Base-by-base conservation (phyloP, 805 yeast genomes). In the Yamadazyma philogaea region DNA sequence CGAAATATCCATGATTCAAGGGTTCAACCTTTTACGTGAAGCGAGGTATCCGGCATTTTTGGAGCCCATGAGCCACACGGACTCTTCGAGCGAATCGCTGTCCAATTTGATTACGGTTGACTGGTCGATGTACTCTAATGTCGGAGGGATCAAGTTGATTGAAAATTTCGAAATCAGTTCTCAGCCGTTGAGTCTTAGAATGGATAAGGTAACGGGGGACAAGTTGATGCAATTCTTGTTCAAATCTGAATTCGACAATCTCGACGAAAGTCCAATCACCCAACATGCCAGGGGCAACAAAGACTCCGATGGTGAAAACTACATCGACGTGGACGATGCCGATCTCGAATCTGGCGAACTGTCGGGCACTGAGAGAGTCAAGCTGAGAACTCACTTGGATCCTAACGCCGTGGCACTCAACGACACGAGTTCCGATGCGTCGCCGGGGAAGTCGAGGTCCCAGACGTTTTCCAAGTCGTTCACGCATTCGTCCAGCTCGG, bases 111-210 rank as follows among this genome's bases (percentile, higher is more conserved):
- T 70, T 6, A 50, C 55, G 3, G 61, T 66, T 7, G 65, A 62
- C 37, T 70, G 75, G 75, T 60, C 67, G 1, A 66, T 70, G 70
- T 66, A 66, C 45, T 49, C 68, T 15, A 51, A 68, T 4, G 60
- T 70, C 16, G 75, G 75, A 5, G 75, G 75, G 0, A 70, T 70
- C 43, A 60, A 59, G 43, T 49, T 69, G 18, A 57, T 70, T 32
- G 74, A 70, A 30, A 56, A 64, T 43, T 59, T 70, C 21, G 66
- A 66, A 33, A 55, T 70, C 34, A 50, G 56, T 43, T 57, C 72
- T 6, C 53, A 56, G 40, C 75, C 75, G 42, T 58, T 69, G 44
- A 63, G 59, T 35, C 51, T 70, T 40, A 60, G 61, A 39, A 39
- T 70, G 11, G 75, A 70, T 45, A 69, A 68, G 49, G 51, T 50